Conservation (phyloP, 352 stramenopile species). For the Pythium phragmiticola region DNA sequence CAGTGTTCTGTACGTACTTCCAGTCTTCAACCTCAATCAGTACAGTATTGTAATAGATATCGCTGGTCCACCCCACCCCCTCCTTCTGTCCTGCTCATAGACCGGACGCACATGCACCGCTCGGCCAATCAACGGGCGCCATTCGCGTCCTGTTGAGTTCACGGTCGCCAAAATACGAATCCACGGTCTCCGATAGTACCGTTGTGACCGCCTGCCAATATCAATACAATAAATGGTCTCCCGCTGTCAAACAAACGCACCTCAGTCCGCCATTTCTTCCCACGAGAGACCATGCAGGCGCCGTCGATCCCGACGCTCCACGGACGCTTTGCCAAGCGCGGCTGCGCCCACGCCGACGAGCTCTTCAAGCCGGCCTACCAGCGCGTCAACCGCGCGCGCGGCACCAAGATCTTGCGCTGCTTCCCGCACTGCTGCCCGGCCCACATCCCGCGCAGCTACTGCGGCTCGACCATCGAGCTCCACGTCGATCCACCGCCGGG, state of each 20-base stretch:
- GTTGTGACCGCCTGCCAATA: no score
- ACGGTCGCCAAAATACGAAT: no score
- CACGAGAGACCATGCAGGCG: not conserved
- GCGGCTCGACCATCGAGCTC: conserved; percentile 32
- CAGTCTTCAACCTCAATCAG: no score
- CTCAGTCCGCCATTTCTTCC: not conserved
- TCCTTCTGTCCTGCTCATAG: no score
- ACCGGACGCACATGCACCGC: no score
- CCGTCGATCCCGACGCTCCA: not conserved
- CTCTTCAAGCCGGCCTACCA: conserved; percentile 24
- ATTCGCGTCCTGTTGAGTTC: no score
- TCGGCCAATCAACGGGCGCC: no score
- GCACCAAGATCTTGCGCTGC: conserved; percentile 29
- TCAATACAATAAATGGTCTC: not conserved
- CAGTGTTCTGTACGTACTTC: no score
- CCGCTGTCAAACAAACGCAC: not conserved
- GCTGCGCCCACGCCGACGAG: conserved; percentile 17
- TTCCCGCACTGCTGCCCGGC: conserved; percentile 42
- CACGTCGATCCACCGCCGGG: conserved; percentile 1
- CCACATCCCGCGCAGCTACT: conserved; percentile 41
- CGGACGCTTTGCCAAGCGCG: conserved; percentile 16
- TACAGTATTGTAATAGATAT: no score
- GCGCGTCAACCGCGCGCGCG: conserved; percentile 21
- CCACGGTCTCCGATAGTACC: no score
- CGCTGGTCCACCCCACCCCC: no score